Base-by-base conservation (phyloP, 108 stramenopile genomes). In the Nitzschia sp. region DNA sequence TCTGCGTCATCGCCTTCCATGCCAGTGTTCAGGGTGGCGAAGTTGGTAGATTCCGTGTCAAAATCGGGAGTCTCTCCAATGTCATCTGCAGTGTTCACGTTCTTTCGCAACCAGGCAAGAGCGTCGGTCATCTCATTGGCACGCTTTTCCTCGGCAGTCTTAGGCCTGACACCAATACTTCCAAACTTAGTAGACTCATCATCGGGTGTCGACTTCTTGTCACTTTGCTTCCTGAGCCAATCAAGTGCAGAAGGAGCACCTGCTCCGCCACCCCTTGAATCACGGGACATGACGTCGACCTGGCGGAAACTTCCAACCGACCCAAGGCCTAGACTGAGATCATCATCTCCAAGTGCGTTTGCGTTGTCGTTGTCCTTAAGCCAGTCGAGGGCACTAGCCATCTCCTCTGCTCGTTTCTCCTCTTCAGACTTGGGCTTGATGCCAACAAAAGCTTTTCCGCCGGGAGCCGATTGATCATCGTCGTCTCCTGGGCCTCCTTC, bases 301-400 rank as follows among this genome's bases (percentile, higher is more conserved):
- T 63, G 50, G 42, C 58, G 43, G 60, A 75, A 75, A 19, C 46
- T 53, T 44, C 43, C 66, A 19, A 75, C 58, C 6, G 73, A 75
- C 6, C 72, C 72, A 14, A 67, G 26, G 20, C 67, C 66, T 8
- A 65, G 14, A 19, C 54, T 42, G 9, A 75, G 44, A 41, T 65
- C 64, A 19, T 65, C 80, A 25, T 72, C 68, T 12, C 22, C 21
- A n/a, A 57, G 37, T 25, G 39, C 68, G 41, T 67, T 64, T 17
- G 63, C 66, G 11, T 43, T 60, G 41, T 70, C 63, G 42, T 70
- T 73, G 26, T 48, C 59, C 11, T 59, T 50, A 10, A 81, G 51
- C 80, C 80, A 81, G 44, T 76, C 59, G 12, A 81, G 53, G 11
- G 75, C 75, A 57, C 51, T 72, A 38, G 69, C 75, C 80, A 81